Conservation (phyloP, 192 early-diverging fungal species). For the Podila clonocystis region DNA sequence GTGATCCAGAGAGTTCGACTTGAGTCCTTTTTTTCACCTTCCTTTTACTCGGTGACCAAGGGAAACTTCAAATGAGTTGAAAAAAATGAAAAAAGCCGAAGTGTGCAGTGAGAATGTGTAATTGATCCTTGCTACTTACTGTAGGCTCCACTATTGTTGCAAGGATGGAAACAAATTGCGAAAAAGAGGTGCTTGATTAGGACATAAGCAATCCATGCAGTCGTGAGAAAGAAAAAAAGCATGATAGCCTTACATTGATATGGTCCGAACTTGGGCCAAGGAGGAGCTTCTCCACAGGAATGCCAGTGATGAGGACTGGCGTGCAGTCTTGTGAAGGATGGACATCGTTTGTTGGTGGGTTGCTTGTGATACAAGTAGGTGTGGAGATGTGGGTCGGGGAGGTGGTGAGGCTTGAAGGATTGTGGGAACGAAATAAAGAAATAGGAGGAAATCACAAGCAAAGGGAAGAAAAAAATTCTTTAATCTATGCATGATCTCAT, state of each 20-base stretch:
- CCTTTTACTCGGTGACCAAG: neutral
- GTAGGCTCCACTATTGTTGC: neutral
- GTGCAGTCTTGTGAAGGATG: neutral
- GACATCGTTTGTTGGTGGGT: neutral
- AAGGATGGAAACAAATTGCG: neutral
- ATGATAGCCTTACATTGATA: neutral
- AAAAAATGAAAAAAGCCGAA: neutral
- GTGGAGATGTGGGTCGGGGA: neutral
- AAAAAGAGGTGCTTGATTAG: neutral
- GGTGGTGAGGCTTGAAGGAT: neutral
- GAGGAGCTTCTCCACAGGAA: neutral
- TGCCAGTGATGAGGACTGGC: neutral
- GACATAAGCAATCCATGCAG: neutral
- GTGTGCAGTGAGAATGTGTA: too few species aligned
- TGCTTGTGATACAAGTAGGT: neutral
- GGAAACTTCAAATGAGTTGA: neutral
- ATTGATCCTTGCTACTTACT: neutral
- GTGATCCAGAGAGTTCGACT: neutral
- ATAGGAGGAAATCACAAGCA: neutral
- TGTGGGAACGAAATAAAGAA: neutral
- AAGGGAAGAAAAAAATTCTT: neutral
- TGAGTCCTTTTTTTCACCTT: neutral
- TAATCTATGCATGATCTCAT: neutral
- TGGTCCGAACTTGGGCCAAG: neutral
- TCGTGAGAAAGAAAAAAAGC: neutral